Conservation (phyloP, 2,329 filamentous ascomycete species). For the Capronia epimyces region DNA sequence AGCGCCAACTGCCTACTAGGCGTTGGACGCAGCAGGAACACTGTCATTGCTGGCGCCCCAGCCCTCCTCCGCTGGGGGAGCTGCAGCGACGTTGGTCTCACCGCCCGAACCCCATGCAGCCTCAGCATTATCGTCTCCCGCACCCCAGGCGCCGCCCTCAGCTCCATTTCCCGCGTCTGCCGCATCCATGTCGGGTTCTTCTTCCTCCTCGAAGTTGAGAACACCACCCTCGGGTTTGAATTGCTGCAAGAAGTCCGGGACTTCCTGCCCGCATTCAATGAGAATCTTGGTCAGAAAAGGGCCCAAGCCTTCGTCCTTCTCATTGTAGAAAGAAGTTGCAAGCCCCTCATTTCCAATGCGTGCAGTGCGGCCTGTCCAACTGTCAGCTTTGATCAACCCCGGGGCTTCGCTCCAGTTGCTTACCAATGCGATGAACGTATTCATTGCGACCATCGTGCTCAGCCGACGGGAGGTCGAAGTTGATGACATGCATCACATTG, state of each 20-base stretch:
- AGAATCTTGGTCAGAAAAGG: conserved; percentile 72
- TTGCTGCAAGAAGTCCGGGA: conserved; percentile 74
- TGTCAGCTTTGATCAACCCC: conserved; percentile 2
- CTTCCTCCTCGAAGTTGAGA: conserved; percentile 51
- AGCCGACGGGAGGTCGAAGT: conserved; percentile 75
- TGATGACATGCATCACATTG: conserved; percentile 86
- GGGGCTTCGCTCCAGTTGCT: background rate
- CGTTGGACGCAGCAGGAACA: conserved; percentile 4
- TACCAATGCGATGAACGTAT: conserved; percentile 91
- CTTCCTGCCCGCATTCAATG: conserved; percentile 67
- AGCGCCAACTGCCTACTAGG: conserved; percentile 6
- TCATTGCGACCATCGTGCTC: conserved; percentile 84
- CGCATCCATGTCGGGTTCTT: conserved; percentile 38
- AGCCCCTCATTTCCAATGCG: conserved; percentile 83
- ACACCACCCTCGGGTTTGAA: conserved; percentile 45
- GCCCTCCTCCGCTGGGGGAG: background rate
- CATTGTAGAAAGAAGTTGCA: conserved; percentile 84
- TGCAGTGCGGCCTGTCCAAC: conserved; percentile 69
- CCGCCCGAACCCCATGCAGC: background rate
- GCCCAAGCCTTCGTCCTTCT: conserved; percentile 67
- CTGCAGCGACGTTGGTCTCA: background rate
- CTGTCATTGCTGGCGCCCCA: conserved; percentile 12
- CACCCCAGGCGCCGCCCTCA: conserved; percentile 21
- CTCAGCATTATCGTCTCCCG: conserved; percentile 6
- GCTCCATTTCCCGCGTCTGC: conserved; percentile 24